A percentile compares a stretch with the other conserved stretches of the same genome.
Conservation (phyloP, 371 early-diverging fungal species). For the Rhizomucor miehei region DNA sequence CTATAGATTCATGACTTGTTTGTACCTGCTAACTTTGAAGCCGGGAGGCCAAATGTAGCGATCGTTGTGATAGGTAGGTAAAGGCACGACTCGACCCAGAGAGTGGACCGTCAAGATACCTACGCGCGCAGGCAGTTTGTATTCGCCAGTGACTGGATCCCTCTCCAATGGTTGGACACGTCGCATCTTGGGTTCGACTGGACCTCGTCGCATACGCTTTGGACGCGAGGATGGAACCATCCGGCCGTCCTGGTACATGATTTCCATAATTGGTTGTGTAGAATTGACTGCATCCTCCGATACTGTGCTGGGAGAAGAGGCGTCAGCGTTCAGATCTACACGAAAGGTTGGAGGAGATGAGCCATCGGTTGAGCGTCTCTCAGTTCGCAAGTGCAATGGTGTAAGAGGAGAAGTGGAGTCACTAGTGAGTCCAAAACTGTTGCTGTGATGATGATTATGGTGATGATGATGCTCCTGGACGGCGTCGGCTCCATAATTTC, state of each 20-base stretch:
- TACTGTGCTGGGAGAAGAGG: background rate
- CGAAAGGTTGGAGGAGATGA: too few species aligned
- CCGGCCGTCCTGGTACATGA: slow-evolving; percentile 14
- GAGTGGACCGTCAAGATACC: slow-evolving; percentile 74
- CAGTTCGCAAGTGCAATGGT: background rate
- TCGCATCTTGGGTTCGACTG: slow-evolving; percentile 32
- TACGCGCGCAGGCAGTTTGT: slow-evolving; percentile 71
- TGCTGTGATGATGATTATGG: too few species aligned
- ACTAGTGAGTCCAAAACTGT: too few species aligned
- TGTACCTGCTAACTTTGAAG: slow-evolving; percentile 58
- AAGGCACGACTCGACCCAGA: slow-evolving; percentile 74
- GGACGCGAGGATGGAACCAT: slow-evolving; percentile 36
- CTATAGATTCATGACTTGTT: background rate
- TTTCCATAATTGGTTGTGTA: slow-evolving; percentile 8
- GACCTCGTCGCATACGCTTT: slow-evolving; percentile 38
- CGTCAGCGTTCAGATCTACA: background rate
- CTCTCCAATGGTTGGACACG: slow-evolving; percentile 54
- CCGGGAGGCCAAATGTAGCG: slow-evolving; percentile 93
- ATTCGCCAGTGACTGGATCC: slow-evolving; percentile 59
- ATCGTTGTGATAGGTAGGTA: slow-evolving; percentile 80
- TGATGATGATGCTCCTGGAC: slow-evolving; percentile 2
- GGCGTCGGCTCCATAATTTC: too few species aligned
- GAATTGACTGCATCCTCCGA: background rate
- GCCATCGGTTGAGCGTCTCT: too few species aligned
- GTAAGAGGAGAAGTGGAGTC: too few species aligned